phyloP scores from a whole-genome alignment of 1,284 basidiomycete genomes.

The Schizopora paradoxa region DNA sequence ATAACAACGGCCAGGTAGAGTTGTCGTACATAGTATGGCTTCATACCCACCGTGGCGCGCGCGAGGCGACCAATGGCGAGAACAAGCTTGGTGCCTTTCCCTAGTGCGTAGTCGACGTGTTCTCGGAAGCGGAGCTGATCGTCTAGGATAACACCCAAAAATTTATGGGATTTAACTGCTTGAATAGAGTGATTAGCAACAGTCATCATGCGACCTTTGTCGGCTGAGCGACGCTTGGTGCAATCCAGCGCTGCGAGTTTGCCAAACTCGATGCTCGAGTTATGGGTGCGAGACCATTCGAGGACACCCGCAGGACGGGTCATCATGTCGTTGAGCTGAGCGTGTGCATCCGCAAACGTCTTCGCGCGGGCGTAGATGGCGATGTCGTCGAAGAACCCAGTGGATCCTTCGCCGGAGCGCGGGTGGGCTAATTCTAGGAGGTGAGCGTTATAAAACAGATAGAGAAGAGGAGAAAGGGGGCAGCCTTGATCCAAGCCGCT shows the following conservation, averaged over 20 bases:
- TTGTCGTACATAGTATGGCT: conserved; percentile 13
- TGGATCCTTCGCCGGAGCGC: neutral
- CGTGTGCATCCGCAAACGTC: conserved; percentile 15
- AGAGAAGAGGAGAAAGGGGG: conserved; percentile 27
- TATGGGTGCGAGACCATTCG: conserved; percentile 25
- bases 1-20: conserved; percentile 29
- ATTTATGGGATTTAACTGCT: conserved; percentile 23
- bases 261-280: conserved; percentile 23
- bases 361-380: conserved; percentile 9
- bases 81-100: conserved; percentile 27
- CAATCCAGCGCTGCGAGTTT: too few relatives aligned
- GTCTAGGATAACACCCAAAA: conserved; percentile 34
- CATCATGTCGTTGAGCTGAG: conserved; percentile 25
- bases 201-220: too few relatives aligned
- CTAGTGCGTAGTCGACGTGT: conserved; percentile 27
- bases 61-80: conserved; percentile 24
- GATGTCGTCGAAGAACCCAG: conserved; percentile 13
- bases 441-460: conserved; percentile 27
- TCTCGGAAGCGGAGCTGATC: conserved; percentile 29
- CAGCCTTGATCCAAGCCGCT: conserved; percentile 30
- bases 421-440: conserved; percentile 21
- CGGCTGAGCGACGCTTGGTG: too few relatives aligned
- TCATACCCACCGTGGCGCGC: conserved; percentile 21
- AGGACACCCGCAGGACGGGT: conserved; percentile 21
- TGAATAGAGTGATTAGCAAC: too few relatives aligned